A percentile compares a stretch with the other conserved stretches of the same genome.
Conservation (phyloP, 306 rosid genomes). For the Prunus padus region DNA sequence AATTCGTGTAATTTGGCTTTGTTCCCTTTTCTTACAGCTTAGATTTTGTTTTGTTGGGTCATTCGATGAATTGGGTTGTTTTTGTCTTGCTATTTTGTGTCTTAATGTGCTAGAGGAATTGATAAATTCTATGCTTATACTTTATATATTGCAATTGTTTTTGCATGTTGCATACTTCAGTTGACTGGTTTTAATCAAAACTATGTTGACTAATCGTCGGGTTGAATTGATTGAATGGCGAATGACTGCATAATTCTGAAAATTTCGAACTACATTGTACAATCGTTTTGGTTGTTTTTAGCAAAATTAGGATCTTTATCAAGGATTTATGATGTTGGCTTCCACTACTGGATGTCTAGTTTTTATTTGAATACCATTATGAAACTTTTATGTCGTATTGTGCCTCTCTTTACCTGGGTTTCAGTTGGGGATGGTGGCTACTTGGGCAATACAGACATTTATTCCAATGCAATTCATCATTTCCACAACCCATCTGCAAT, state of each 20-base stretch:
- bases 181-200: background rate
- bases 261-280: background rate
- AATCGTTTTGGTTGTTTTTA: background rate
- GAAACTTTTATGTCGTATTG: background rate
- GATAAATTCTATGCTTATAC: background rate
- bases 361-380: background rate
- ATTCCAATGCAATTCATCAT: constrained; percentile 1
- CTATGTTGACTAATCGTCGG: background rate
- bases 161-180: background rate
- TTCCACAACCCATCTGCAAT: background rate
- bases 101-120: background rate
- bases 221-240: background rate
- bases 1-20: constrained; percentile 42
- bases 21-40: background rate
- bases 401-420: background rate
- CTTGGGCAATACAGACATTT: background rate
- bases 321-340: background rate
- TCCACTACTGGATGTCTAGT: background rate
- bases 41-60: background rate
- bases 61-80: constrained; percentile 5
- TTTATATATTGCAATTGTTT: background rate
- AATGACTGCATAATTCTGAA: background rate
- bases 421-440: constrained; percentile 2
- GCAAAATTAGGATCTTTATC: background rate
- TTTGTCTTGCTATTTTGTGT: background rate